Evolutionary conservation across 176 grass and related monocot genomes (phyloP).

Genomic region (Eragrostis curvula): DNA sequence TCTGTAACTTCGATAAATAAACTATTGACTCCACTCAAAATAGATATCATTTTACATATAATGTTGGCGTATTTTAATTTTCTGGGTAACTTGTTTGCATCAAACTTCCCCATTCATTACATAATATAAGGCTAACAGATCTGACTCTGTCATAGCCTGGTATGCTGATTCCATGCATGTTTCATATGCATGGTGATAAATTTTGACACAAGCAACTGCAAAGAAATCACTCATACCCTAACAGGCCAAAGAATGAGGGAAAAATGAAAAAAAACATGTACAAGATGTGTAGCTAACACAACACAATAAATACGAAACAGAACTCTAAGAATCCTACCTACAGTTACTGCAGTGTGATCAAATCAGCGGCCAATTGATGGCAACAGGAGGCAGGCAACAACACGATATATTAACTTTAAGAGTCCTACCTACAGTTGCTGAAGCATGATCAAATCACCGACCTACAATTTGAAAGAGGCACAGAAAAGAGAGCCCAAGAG

Average conservation of each 20-base stretch:
- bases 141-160: not conserved
- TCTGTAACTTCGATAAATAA: conserved; percentile 22
- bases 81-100: not conserved
- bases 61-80: not conserved
- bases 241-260: not conserved
- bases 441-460: not conserved
- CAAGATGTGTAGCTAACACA: not conserved
- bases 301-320: not conserved
- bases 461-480: not conserved
- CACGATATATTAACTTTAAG: not conserved
- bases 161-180: not conserved
- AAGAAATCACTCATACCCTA: conserved; percentile 2
- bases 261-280: not conserved
- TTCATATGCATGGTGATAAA: not conserved
- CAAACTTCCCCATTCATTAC: not conserved
- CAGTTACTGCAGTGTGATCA: not conserved
- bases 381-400: not conserved
- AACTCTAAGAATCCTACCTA: not conserved
- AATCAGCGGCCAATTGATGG: not conserved
- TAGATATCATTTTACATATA: conserved; percentile 6
- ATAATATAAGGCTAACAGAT: not conserved
- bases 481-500: not conserved
- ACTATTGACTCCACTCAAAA: not conserved
- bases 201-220: not conserved
- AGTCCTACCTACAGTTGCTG: not conserved